Base-by-base conservation (phyloP, 139 green algal species). In the Zygnema circumcarinatum region DNA sequence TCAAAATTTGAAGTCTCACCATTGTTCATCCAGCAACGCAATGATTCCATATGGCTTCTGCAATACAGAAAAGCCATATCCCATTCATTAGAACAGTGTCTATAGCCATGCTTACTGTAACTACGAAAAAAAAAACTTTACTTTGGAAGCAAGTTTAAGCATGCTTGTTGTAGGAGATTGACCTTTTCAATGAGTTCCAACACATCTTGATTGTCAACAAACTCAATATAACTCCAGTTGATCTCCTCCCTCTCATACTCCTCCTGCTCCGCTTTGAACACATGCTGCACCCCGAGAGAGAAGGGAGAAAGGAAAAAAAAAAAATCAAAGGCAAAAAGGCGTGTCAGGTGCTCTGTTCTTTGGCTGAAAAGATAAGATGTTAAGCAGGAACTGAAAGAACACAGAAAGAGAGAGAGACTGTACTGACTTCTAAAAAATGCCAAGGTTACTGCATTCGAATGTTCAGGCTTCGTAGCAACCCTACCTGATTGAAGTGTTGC, bases 191-290 rank as follows among this genome's bases (percentile, higher is more conserved):
- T 98, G 52, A 99, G 92, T 85, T 99, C 97, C 76, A 99, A 93
- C 89, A 99, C 95, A 80, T 99, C 97, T 93, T 92, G 83, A 93
- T 99, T 99, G 94, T 99, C 97, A 68, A 98, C 95, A 94, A 99
- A 99, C 74, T 98, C 91, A 88, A 99, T 99, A 91, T 99, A 98
- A 69, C 91, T 95, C 97, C 97, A 99, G 92, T 99, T 94, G 86
- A 99, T 99, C 67, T 92, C 90, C 93, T 99, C 97, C 2, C 91
- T 92, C 93, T 98, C 95, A 87, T 99, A 99, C 93, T 99, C 97
- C 25, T 96, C 95, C 74, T 99, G 97, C 95, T 99, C 97, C 95
- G 96, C 95, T 81, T 94, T 94, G 69, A 94, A 93, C 38, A 94
- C 84, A 53, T 94, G 90, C 68, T 92, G 84, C 22, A 62, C n/a